Evolutionary conservation across 2,329 filamentous ascomycete genomes (phyloP).

Genomic region (Arthrinium phaeospermum): DNA sequence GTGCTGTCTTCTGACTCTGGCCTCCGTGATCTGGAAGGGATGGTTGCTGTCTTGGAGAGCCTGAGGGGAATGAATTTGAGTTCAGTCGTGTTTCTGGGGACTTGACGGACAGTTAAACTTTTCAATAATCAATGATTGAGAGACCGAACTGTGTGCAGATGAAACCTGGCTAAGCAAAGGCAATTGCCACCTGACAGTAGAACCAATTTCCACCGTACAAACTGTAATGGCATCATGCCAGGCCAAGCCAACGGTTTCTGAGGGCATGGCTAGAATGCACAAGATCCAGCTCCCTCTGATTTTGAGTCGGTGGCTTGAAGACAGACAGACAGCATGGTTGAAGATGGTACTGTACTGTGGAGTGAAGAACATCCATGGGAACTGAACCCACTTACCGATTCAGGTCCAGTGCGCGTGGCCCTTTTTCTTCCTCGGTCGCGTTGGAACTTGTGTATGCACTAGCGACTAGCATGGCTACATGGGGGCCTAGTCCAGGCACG

Average conservation of each 20-base stretch:
- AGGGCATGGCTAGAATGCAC: not conserved
- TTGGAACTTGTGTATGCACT: not conserved
- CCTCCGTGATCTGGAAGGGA: not conserved
- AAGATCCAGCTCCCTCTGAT: not conserved
- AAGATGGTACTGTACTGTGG: conserved; percentile 6
- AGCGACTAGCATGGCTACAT: not conserved
- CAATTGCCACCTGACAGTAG: conserved; percentile 3
- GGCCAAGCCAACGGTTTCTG: conserved; percentile 2
- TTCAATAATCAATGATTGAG: conserved; percentile 19
- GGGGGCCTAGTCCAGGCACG: not conserved
- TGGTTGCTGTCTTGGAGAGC: conserved; percentile 9
- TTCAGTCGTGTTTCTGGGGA: conserved; percentile 12
- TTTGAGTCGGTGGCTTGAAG: conserved; percentile 12
- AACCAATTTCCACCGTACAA: conserved; percentile 13
- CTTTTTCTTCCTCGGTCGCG: not conserved
- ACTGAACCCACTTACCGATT: not conserved
- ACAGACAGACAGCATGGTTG: conserved; percentile 8
- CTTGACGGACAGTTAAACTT: conserved; percentile 1
- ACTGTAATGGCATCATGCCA: not conserved
- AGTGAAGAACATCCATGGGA: not conserved
- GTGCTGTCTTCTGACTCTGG: not conserved
- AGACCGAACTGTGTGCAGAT: conserved; percentile 16
- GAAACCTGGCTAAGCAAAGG: conserved; percentile 10
- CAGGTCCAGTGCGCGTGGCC: not conserved
- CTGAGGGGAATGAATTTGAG: not conserved